Conservation (phyloP, 176 grass and related monocot genomes). For the Juncus inflexus region DNA sequence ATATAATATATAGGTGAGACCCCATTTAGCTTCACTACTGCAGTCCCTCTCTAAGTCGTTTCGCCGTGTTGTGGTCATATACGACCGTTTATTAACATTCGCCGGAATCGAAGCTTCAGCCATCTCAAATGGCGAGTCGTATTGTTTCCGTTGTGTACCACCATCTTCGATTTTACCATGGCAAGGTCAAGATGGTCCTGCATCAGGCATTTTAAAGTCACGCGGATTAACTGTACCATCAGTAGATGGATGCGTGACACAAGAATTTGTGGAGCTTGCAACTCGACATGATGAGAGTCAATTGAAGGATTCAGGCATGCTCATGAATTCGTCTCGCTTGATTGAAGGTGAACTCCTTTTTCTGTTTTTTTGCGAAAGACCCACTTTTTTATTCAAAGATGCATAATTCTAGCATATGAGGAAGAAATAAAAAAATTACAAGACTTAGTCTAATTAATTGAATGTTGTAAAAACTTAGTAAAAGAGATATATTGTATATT, state of each 20-base stretch:
- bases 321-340: constrained; percentile 50
- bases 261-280: constrained; percentile 30
- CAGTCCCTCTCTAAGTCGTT: constrained; percentile 15
- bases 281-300: constrained; percentile 16
- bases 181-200: constrained; percentile 13
- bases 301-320: constrained; percentile 19
- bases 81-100: constrained; percentile 50
- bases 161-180: constrained; percentile 35
- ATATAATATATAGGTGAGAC: neutral
- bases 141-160: constrained; percentile 42
- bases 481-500: neutral
- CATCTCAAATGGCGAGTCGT: constrained; percentile 43
- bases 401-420: too few relatives aligned
- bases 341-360: constrained; percentile 39
- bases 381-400: too few relatives aligned
- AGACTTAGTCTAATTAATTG: too few relatives aligned
- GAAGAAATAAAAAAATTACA: too few relatives aligned
- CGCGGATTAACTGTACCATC: constrained; percentile 33
- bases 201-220: constrained; percentile 24
- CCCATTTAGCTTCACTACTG: constrained; percentile 37
- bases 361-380: too few relatives aligned
- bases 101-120: constrained; percentile 37
- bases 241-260: constrained; percentile 23
- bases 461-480: too few relatives aligned
- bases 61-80: constrained; percentile 48